Evolutionary conservation across 345 rosid species (phyloP), one percentile per base, ranked within the genome.

Genomic region (Citrus inodora): DNA sequence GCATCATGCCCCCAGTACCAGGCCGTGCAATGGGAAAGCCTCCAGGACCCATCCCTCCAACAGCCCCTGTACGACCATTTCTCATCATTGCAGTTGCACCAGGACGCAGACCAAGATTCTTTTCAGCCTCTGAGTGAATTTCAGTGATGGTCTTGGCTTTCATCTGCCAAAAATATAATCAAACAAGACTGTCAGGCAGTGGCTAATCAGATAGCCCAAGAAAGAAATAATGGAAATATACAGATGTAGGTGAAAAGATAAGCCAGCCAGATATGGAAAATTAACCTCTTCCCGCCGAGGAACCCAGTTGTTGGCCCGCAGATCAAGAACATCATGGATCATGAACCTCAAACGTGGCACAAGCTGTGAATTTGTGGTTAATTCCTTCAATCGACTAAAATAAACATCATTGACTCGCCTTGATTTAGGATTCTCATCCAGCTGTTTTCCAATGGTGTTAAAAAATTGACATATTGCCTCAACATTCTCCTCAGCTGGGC

Each of bases 61-160:
- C 63, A 71, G 83, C 65, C 19, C 86, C 86, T 65, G 83, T 56
- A 17, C 82, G 89, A 32, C 82, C 81, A 76, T 59, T 87, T 83
- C 98, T 89, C 67, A 95, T 91, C 82, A 85, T 81, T 70, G 95
- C 93, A 38, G 94, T 86, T 48, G 97, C 94, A 80, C 97, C 98
- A 4, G 95, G 97, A 70, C 95, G 93, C 71, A 95, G 82, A 55
- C 98, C 98, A 19, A 95, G 91, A 81, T 85, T 95, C 84, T 89
- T 93, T 80, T 95, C 98, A 68, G 98, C 98, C 78, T 95, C 98
- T 8, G 94, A 85, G 82, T 95, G 98, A 79, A 95, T 95, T 87
- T 93, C 98, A 2, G 84, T 89, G 30, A 93, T 93, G 35, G 93
- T 95, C 82, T 93, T 95, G 22, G 98, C 98, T 87, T 89, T 92